Evolutionary conservation across 1,284 basidiomycete genomes (phyloP).

Genomic region (Cryptococcus deneoformans): DNA sequence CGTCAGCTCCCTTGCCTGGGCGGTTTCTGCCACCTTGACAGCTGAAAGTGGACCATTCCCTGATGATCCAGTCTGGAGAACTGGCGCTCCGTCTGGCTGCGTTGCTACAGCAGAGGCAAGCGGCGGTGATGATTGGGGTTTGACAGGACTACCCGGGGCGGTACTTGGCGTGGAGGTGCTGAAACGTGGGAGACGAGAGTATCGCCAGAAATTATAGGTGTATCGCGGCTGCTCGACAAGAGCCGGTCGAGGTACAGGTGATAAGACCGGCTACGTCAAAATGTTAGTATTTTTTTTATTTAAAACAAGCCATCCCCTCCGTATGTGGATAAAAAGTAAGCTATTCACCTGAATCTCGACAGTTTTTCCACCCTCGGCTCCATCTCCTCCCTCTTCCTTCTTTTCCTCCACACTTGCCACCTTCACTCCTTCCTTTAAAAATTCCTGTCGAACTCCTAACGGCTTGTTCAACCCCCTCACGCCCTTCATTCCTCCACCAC

Average conservation of each 20-base stretch:
- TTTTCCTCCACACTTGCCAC: background rate
- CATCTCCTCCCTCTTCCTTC: background rate
- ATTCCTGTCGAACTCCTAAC: slow-evolving; percentile 32
- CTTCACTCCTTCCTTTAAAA: slow-evolving; percentile 14
- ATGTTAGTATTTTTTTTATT: too few species aligned
- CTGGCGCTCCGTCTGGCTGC: background rate
- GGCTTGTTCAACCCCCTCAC: slow-evolving; percentile 26
- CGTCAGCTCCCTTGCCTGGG: background rate
- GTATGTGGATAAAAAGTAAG: background rate
- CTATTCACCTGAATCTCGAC: slow-evolving; percentile 11
- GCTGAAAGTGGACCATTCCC: background rate
- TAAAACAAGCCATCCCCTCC: background rate
- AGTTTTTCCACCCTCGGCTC: background rate
- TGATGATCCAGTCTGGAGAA: background rate
- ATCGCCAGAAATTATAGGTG: slow-evolving; percentile 17
- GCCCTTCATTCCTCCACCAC: background rate
- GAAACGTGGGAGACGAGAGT: slow-evolving; percentile 21
- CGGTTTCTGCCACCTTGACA: background rate
- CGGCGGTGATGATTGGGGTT: slow-evolving; percentile 1
- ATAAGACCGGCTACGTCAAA: slow-evolving; percentile 2
- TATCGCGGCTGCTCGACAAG: slow-evolving; percentile 12
- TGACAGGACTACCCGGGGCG: slow-evolving; percentile 12
- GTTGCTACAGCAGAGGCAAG: background rate
- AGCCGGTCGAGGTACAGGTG: slow-evolving; percentile 8
- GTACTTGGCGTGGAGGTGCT: slow-evolving; percentile 16